Percentiles rank a stretch among this genome's conserved stretches.
These are phyloP conservation scores for Salvia splendens DNA, from an alignment of 257 asterid genomes.

Conservation along the genomic window DNA sequence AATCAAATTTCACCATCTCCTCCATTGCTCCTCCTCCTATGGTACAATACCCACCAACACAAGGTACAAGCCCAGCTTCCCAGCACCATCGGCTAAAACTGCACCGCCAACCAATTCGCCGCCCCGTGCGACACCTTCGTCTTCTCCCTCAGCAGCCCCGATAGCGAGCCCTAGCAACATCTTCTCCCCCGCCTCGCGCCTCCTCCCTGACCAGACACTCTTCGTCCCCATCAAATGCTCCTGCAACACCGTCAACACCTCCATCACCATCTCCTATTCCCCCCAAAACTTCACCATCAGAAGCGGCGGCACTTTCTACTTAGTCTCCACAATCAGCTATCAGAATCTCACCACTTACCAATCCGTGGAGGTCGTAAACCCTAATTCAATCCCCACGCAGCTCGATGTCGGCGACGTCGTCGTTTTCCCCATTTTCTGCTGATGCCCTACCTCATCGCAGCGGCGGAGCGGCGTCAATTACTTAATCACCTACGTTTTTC, in stretches of 20 bases:
- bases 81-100: slow-evolving; percentile 59
- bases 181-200: slow-evolving; percentile 47
- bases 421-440: slow-evolving; percentile 76
- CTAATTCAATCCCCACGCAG: slow-evolving; percentile 41
- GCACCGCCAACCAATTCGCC: slow-evolving; percentile 48
- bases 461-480: slow-evolving; percentile 38
- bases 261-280: slow-evolving; percentile 62
- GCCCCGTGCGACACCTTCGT: slow-evolving; percentile 71
- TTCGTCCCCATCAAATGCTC: slow-evolving; percentile 73
- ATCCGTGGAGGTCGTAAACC: slow-evolving; percentile 72
- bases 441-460: slow-evolving; percentile 60
- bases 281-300: slow-evolving; percentile 48
- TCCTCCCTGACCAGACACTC: slow-evolving; percentile 54
- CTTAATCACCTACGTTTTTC: slow-evolving; percentile 70
- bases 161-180: slow-evolving; percentile 74
- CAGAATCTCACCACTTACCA: slow-evolving; percentile 75
- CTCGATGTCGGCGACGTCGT: slow-evolving; percentile 42
- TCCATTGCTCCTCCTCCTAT: slow-evolving; percentile 28
- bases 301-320: slow-evolving; percentile 51
- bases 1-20: slow-evolving; percentile 23
- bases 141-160: slow-evolving; percentile 70
- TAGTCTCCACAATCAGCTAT: slow-evolving; percentile 38
- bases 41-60: slow-evolving; percentile 18
- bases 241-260: slow-evolving; percentile 59
- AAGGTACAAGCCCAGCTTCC: slow-evolving; percentile 48